Evolutionary conservation across 1,284 basidiomycete species (phyloP).

Genomic region (Ustanciosporium gigantosporum): DNA sequence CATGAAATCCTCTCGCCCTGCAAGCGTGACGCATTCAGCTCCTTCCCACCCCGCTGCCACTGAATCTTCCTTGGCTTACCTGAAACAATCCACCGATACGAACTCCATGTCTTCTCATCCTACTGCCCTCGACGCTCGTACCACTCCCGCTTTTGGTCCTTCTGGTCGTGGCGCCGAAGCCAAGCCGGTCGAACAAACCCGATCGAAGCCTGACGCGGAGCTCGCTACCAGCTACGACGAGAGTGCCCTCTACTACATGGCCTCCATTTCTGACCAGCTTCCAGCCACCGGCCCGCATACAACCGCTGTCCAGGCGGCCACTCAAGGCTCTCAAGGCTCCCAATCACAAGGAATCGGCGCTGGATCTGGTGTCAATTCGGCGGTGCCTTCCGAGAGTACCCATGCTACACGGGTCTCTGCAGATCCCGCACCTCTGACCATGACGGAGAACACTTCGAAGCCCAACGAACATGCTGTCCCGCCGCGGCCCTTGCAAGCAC

Average conservation of each 20-base stretch:
- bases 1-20: too few species aligned
- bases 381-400: slow-evolving; percentile 25
- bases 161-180: slow-evolving; percentile 31
- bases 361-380: slow-evolving; percentile 18
- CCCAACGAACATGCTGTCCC: background rate
- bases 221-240: slow-evolving; percentile 47
- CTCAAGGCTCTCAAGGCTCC: slow-evolving; percentile 15
- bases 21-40: background rate
- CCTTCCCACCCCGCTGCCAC: background rate
- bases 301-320: background rate
- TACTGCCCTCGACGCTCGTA: slow-evolving; percentile 1
- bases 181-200: background rate
- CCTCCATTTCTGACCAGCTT: slow-evolving; percentile 51
- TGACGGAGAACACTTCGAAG: background rate
- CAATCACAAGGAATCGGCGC: slow-evolving; percentile 30
- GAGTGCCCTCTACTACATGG: slow-evolving; percentile 53
- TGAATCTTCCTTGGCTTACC: slow-evolving; percentile 22
- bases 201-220: slow-evolving; percentile 4
- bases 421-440: slow-evolving; percentile 1
- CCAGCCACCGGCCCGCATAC: slow-evolving; percentile 30
- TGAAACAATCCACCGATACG: slow-evolving; percentile 6
- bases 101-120: slow-evolving; percentile 4
- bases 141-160: slow-evolving; percentile 22
- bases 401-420: slow-evolving; percentile 24
- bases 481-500: slow-evolving; percentile 1